These are phyloP conservation scores for Eragrostis nindensis DNA, from an alignment of 176 grass and related monocot genomes.

Conservation along the genomic window DNA sequence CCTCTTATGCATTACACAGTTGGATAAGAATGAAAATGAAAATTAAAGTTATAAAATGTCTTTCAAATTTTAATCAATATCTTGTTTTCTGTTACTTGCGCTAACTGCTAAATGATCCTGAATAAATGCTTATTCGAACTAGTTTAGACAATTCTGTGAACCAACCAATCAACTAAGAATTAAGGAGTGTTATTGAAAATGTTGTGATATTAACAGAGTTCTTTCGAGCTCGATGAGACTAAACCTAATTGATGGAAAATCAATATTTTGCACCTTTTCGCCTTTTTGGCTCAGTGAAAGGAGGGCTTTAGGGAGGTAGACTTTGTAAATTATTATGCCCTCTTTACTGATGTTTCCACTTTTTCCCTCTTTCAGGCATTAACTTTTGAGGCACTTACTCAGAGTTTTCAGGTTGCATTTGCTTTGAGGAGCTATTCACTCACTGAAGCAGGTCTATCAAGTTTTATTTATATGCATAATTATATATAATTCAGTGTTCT, in stretches of 20 bases:
- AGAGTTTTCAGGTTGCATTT: conserved; percentile 97
- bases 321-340: conserved; percentile 14
- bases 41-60: conserved; percentile 23
- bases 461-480: conserved; percentile 12
- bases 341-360: conserved; percentile 37
- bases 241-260: neutral
- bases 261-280: neutral
- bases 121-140: neutral
- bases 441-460: conserved; percentile 58
- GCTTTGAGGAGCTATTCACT: conserved; percentile 78
- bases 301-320: neutral
- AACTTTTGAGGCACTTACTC: conserved; percentile 83
- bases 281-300: conserved; percentile 11
- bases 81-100: neutral
- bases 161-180: neutral
- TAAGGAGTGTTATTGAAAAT: conserved; percentile 2
- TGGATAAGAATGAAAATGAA: neutral
- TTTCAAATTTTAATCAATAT: neutral
- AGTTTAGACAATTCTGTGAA: neutral
- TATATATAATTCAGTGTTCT: conserved; percentile 28
- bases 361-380: conserved; percentile 74
- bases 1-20: conserved; percentile 1
- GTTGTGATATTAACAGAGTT: neutral
- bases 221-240: neutral
- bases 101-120: neutral